Base-by-base conservation (phyloP, 176 grass and related monocot species). In the Oryza brachyantha region DNA sequence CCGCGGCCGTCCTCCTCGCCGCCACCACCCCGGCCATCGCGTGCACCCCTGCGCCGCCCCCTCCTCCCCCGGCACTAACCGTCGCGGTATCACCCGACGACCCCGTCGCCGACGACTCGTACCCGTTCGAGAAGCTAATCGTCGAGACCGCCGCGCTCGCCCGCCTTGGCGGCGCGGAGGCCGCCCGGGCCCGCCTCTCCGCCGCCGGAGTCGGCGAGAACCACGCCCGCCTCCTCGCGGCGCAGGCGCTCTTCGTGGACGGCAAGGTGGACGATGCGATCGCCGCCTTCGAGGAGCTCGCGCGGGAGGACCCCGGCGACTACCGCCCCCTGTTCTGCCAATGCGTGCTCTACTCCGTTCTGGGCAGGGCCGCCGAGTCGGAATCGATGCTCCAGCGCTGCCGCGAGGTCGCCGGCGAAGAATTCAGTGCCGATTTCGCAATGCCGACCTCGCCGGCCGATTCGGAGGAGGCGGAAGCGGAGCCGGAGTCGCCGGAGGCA, bases 291-390 rank as follows among this genome's bases (percentile, higher is more conserved):
- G 84, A 94, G 70, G 91, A 88, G 78, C 78, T 93, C 55, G 81
- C 81, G 45, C 61, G 21, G 34, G 89, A 93, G 86, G 86, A 93
- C 62, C 79, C 89, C 24, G 36, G 72, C 10, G 86, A 97, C 80
- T 86, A 91, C 69, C 80, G 89, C 27, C 86, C 91, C 0, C 77
- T 90, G 26, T 91, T 97, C 80, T 93, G 86, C 71, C 81, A 88
- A 46, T 41, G 72, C 31, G 82, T 94, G 42, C 24, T 97, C 67
- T 97, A 93, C 75, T 79, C 63, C 38, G 29, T 75, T 25, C 35
- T 90, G 50, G 89, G 78, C 63, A 60, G 66, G 79, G 59, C 31
- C 37, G 72, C 63, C 45, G 89, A 97, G 29, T 78, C 84, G 3
- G 71, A 40, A n/a, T 71, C 88, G 29, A 52, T 77, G 58, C 79